These are phyloP conservation scores for Mucor velutinosus DNA, from an alignment of 371 early-diverging fungal genomes.

Conservation along the genomic window DNA sequence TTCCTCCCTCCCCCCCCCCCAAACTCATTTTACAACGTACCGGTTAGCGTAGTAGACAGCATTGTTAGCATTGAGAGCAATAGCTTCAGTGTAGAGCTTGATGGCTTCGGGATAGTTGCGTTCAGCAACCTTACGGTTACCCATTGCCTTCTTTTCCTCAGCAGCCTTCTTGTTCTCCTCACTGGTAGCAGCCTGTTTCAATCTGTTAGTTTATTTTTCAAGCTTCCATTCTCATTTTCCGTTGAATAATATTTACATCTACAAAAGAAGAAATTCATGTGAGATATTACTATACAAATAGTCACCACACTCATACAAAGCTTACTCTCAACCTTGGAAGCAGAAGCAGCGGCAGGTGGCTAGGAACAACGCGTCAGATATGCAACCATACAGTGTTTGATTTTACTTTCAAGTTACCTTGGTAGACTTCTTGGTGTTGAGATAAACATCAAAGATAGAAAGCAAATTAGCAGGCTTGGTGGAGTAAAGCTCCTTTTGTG, in stretches of 20 bases:
- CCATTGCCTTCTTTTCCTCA: slow-evolving; percentile 83
- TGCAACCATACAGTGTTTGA: neutral
- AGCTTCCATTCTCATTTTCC: neutral
- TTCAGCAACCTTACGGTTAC: slow-evolving; percentile 82
- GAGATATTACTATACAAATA: slow-evolving; percentile 11
- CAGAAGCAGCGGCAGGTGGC: slow-evolving; percentile 1
- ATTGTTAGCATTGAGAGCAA: slow-evolving; percentile 76
- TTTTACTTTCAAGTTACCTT: slow-evolving; percentile 11
- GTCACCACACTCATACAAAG: neutral
- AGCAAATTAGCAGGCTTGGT: slow-evolving; percentile 84
- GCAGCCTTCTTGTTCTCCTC: slow-evolving; percentile 78
- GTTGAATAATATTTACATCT: neutral
- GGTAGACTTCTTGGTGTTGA: slow-evolving; percentile 77
- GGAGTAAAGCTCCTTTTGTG: slow-evolving; percentile 65
- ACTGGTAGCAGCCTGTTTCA: slow-evolving; percentile 13
- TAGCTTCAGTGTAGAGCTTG: slow-evolving; percentile 88
- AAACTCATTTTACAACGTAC: slow-evolving; percentile 36
- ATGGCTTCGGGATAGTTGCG: slow-evolving; percentile 88
- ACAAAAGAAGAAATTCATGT: slow-evolving; percentile 9
- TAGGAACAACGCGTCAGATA: slow-evolving; percentile 1
- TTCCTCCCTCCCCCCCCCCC: too few relatives aligned
- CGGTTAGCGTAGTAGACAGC: slow-evolving; percentile 96
- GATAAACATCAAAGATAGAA: slow-evolving; percentile 90
- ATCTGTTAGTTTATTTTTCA: neutral
- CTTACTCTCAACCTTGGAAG: slow-evolving; percentile 24